phyloP scores from a whole-genome alignment of 257 asterid species.

The Haberlea rhodopensis region DNA sequence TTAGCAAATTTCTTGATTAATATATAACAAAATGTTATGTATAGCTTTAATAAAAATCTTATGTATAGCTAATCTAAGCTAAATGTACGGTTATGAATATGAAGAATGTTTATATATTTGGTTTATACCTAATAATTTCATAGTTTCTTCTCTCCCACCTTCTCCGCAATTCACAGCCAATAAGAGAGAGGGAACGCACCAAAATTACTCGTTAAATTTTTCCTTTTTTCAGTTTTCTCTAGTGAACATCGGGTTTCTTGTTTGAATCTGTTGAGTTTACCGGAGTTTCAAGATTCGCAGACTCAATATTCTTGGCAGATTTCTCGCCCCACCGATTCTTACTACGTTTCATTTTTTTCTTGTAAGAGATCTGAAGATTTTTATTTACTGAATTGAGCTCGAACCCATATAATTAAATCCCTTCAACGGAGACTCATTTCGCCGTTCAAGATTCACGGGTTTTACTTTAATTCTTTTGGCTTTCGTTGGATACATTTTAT shows the following conservation, averaged over 20 bases:
- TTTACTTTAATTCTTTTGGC: constrained; percentile 26
- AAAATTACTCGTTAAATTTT: not conserved
- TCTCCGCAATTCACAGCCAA: constrained; percentile 34
- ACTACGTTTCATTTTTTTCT: not conserved
- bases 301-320: constrained; percentile 14
- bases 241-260: not conserved
- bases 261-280: not conserved
- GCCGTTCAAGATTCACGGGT: constrained; percentile 28
- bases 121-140: not conserved
- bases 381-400: not conserved
- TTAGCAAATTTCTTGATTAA: no score
- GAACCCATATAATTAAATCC: not conserved
- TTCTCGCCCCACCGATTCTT: constrained; percentile 11
- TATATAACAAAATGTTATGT: no score
- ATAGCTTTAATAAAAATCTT: no score
- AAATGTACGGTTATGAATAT: not conserved
- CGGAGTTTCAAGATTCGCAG: constrained; percentile 14
- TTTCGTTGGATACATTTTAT: constrained; percentile 26
- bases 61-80: not conserved
- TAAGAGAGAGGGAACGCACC: constrained; percentile 29
- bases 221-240: not conserved
- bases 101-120: not conserved
- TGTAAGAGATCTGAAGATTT: constrained; percentile 31
- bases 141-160: constrained; percentile 21
- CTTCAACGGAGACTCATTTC: not conserved